phyloP scores from a whole-genome alignment of 305 asterid genomes.

The Solanum hybrid region DNA sequence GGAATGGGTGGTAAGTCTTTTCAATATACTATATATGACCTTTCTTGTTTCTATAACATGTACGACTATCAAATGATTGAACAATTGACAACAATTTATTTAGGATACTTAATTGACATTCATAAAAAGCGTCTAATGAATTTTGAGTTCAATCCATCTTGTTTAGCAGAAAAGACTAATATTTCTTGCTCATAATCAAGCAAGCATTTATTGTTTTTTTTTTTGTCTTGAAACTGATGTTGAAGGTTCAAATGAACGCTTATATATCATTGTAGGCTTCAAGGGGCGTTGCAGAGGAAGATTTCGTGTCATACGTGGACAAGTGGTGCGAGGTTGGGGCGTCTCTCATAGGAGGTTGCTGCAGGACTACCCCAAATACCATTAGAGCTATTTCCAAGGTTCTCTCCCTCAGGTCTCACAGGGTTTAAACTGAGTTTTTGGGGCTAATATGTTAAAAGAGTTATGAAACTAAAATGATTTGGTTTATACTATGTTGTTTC shows the following conservation, averaged over 20 bases:
- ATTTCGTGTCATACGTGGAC: constrained; percentile 59
- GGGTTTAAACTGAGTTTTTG: not conserved
- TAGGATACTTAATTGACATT: not conserved
- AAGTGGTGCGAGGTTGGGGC: constrained; percentile 85
- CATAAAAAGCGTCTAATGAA: too few relatives aligned
- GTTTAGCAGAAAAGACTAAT: too few relatives aligned
- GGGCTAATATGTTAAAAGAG: not conserved
- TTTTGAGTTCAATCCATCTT: too few relatives aligned
- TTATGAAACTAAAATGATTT: not conserved
- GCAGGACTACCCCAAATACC: constrained; percentile 78
- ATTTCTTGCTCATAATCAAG: too few relatives aligned
- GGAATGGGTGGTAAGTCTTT: constrained; percentile 65
- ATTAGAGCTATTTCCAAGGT: constrained; percentile 51
- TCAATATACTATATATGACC: not conserved
- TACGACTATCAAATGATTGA: not conserved
- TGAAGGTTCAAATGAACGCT: not conserved
- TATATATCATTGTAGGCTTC: constrained; percentile 29
- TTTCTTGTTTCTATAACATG: not conserved
- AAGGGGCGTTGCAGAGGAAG: constrained; percentile 37
- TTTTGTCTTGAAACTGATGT: not conserved
- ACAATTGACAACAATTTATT: not conserved
- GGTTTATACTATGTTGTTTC: not conserved
- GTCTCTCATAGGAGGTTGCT: constrained; percentile 71
- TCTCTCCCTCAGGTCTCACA: constrained; percentile 18
- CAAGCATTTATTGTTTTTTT: too few relatives aligned